Conservation (phyloP, 2,329 filamentous ascomycete species). For the Colletotrichum euphorbiae region DNA sequence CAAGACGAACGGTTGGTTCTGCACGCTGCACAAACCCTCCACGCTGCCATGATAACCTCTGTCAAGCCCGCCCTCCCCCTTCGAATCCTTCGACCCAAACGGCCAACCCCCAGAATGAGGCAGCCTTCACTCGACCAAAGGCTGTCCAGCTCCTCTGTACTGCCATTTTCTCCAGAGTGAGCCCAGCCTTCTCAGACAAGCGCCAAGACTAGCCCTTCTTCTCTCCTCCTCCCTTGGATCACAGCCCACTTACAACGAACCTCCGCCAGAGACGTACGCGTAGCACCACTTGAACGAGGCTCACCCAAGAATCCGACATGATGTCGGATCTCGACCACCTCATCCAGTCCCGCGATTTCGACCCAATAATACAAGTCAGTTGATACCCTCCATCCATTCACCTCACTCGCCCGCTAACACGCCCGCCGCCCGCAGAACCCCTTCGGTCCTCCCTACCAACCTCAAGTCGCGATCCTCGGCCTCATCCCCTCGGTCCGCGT, state of each 20-base stretch:
- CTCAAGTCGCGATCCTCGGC: slow-evolving; percentile 63
- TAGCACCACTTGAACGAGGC: neutral
- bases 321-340: slow-evolving; percentile 5
- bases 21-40: neutral
- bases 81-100: neutral
- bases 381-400: no score
- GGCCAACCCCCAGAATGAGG: slow-evolving; percentile 4
- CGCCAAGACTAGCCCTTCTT: neutral
- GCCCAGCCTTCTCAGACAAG: neutral
- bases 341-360: neutral
- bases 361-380: slow-evolving; percentile 5
- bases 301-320: slow-evolving; percentile 11
- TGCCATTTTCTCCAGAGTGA: slow-evolving; percentile 1
- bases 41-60: slow-evolving; percentile 27
- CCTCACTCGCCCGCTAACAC: neutral
- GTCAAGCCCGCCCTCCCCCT: slow-evolving; percentile 4
- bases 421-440: neutral
- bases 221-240: neutral
- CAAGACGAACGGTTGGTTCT: slow-evolving; percentile 20
- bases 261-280: neutral
- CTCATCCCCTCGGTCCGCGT: slow-evolving; percentile 66
- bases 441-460: slow-evolving; percentile 53
- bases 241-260: slow-evolving; percentile 5
- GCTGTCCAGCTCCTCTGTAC: slow-evolving; percentile 9
- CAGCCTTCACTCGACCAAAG: neutral